Evolutionary conservation across 2,329 filamentous ascomycete species (phyloP), one percentile per base, ranked within the genome.

Genomic region (Hymenoscyphus infarciens): DNA sequence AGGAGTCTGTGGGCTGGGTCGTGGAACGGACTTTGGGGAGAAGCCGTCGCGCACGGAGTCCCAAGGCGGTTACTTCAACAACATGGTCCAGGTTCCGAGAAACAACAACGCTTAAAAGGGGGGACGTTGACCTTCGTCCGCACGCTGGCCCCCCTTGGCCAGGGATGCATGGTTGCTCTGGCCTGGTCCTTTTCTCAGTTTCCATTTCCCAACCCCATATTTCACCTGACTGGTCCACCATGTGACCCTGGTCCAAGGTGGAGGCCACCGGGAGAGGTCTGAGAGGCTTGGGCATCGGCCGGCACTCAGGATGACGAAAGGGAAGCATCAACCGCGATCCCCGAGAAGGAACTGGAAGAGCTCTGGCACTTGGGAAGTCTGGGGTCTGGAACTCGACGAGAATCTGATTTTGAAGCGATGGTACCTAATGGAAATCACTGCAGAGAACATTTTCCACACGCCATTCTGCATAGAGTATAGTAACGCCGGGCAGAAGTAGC

Each of bases 231-330:
- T 42, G 15, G 39, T 25, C n/a, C 42, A 19, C n/a, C 42, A 49
- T 19, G 42, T 49, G 42, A 49, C 42, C 42, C 25, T 49, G 42
- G 13, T 10, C 19, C 42, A 22, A 49, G 6, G 42, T 49, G n/a
- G 42, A 25, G 42, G 42, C 7, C 42, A 15, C n/a, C n/a, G 10
- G 42, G n/a, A 22, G 42, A 49, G n/a, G 42, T 49, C 19, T 49
- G 42, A 49, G 42, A 49, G 33, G 33, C 19, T 49, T 49, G 42
- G 42, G 42, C 42, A 49, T 49, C 42, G 19, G n/a, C 42, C 42
- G 42, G 42, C 42, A 49, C 42, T 49, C 42, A 22, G n/a, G 6
- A 49, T 49, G 42, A 49, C 42, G 42, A 49, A 49, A 49, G 42
- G n/a, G 42, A 49, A 25, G 42, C 19, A 49, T 22, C 42, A 49